Evolutionary conservation across 2,329 filamentous ascomycete genomes (phyloP).

Genomic region (Endothia cerciana): DNA sequence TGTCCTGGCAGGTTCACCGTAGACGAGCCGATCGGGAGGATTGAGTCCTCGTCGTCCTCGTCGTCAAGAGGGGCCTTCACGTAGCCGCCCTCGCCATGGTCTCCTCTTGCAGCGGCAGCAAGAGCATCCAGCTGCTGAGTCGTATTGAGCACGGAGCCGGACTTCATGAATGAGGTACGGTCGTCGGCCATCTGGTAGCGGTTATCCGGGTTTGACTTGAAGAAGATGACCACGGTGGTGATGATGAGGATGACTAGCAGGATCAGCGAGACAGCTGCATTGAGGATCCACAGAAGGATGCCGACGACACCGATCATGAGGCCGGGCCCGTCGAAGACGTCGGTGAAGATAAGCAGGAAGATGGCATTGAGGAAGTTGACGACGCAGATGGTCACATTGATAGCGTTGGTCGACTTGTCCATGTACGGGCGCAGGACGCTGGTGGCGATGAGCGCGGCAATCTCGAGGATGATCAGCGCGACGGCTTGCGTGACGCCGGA

Average conservation of each 20-base stretch:
- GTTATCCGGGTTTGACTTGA: conserved; percentile 84
- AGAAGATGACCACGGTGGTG: conserved; percentile 65
- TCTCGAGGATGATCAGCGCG: conserved; percentile 76
- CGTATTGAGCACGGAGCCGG: conserved; percentile 69
- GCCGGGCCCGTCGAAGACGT: conserved; percentile 76
- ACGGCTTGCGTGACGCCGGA: conserved; percentile 73
- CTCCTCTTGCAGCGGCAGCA: conserved; percentile 79
- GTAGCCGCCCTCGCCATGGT: conserved; percentile 59
- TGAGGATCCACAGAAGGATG: conserved; percentile 81
- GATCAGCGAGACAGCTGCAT: conserved; percentile 76
- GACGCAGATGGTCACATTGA: conserved; percentile 83
- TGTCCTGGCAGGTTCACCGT: conserved; percentile 20
- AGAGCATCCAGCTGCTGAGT: conserved; percentile 83
- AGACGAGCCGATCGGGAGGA: conserved; percentile 46
- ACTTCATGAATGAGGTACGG: conserved; percentile 89
- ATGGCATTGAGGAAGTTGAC: conserved; percentile 83
- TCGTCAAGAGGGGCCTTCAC: conserved; percentile 63
- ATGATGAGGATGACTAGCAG: conserved; percentile 79
- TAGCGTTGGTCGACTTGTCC: conserved; percentile 91
- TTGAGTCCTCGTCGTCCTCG: conserved; percentile 73
- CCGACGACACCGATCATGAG: conserved; percentile 83
- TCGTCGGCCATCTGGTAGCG: conserved; percentile 91
- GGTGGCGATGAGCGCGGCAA: conserved; percentile 69
- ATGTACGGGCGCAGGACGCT: conserved; percentile 85
- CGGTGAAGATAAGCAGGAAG: conserved; percentile 81